These are phyloP conservation scores for Diaporthe caulivora DNA, from an alignment of 2,329 filamentous ascomycete genomes.

Conservation along the genomic window DNA sequence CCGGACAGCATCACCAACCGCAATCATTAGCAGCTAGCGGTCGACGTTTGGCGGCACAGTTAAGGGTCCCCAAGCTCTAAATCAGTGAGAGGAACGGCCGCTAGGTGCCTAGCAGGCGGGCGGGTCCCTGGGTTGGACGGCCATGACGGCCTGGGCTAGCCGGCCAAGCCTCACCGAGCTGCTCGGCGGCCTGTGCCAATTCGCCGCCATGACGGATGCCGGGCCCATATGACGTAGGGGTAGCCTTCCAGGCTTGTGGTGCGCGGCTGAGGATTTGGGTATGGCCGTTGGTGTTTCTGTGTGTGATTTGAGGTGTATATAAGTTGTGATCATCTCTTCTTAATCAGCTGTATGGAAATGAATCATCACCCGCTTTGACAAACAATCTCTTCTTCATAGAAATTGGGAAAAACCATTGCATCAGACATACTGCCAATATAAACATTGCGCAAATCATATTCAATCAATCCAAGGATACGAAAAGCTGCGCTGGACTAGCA, in stretches of 20 bases:
- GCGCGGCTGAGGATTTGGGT: not conserved
- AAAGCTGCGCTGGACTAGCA: not conserved
- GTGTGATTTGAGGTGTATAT: not conserved
- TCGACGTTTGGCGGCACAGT: not conserved
- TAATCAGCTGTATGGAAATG: fast-evolving
- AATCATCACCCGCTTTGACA: not conserved
- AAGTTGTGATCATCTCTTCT: not conserved
- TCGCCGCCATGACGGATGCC: conserved; percentile 20
- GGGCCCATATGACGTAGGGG: not conserved
- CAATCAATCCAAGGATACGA: not conserved
- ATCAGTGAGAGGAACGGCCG: no score
- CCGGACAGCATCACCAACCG: no score
- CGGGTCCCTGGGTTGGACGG: conserved; percentile 1
- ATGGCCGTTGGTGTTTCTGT: not conserved
- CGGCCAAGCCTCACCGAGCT: conserved; percentile 18
- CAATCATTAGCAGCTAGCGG: not conserved
- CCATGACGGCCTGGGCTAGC: not conserved
- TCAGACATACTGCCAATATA: not conserved
- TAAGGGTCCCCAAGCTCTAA: not conserved
- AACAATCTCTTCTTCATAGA: not conserved
- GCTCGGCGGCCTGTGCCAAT: conserved; percentile 4
- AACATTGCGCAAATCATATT: not conserved
- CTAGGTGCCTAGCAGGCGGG: conserved; percentile 3
- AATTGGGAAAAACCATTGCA: not conserved
- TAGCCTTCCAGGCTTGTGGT: not conserved